These are phyloP conservation scores for Gautieria morchelliformis DNA, from an alignment of 768 basidiomycete genomes.

Conservation along the genomic window DNA sequence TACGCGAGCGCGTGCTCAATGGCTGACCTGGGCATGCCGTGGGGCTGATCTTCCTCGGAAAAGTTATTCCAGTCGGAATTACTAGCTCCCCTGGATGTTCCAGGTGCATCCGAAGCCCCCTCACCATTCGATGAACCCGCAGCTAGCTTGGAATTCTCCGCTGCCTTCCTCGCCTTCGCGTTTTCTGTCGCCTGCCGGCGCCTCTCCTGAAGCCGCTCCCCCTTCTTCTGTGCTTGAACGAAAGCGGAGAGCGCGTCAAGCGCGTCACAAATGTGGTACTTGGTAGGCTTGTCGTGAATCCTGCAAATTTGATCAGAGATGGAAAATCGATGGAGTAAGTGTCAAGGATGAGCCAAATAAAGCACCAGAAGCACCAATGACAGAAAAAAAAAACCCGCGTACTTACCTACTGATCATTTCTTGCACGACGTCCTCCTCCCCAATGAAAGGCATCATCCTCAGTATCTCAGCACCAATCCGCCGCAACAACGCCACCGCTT, in stretches of 20 bases:
- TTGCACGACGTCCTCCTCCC: conserved; percentile 38
- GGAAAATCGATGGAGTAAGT: neutral
- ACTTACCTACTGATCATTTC: conserved; percentile 48
- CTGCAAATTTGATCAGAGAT: conserved; percentile 27
- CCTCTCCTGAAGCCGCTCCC: conserved; percentile 20
- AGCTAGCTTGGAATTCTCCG: no score
- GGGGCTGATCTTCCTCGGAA: no score
- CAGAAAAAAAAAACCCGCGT: neutral
- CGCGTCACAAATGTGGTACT: conserved; percentile 41
- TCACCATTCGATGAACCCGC: no score
- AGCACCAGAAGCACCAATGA: neutral
- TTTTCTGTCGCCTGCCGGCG: neutral
- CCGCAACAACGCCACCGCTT: conserved; percentile 25
- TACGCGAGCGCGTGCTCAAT: no score
- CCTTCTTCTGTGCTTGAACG: conserved; percentile 38
- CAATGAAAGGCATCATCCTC: conserved; percentile 49
- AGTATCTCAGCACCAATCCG: conserved; percentile 37
- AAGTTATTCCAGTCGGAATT: no score
- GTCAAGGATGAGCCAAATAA: neutral
- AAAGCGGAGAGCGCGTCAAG: conserved; percentile 40
- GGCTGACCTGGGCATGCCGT: no score
- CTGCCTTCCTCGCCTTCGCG: no score
- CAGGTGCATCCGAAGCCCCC: no score
- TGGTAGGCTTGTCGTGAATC: conserved; percentile 45
- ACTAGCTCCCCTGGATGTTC: no score